Evolutionary conservation across 1,284 basidiomycete genomes (phyloP), one percentile per base, ranked within the genome.

Genomic region (Mycosarcoma maydis): DNA sequence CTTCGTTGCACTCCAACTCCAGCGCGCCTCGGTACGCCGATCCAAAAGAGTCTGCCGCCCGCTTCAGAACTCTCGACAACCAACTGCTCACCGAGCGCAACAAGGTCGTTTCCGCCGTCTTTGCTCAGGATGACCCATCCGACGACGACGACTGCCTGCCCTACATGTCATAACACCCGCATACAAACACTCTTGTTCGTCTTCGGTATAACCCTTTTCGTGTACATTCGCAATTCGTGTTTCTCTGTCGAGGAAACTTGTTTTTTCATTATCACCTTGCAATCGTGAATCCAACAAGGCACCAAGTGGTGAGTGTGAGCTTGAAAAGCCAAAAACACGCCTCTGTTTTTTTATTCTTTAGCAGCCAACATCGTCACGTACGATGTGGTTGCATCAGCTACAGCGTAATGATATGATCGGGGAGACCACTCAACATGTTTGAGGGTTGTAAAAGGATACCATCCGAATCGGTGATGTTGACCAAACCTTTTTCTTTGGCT

Each of bases 71-170:
- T n/a, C 19, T 70, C 19, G 60, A 70, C 17, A 33, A 45, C 7
- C 67, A 70, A 40, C 27, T 70, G 48, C 22, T 40, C 6, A 22
- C 52, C n/a, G 67, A 70, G 3, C 27, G 67, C 20, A 57, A 65
- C 10, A 64, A 52, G 24, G 60, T 70, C 26, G 48, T 49, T 13
- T 54, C 58, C 9, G 37, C 37, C 4, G 26, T 42, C 0, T 42
- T 37, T 20, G 19, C 17, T 8, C 36, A 52, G 17, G 40, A 53
- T 13, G 48, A 46, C 10, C 47, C 58, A 24, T 56, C 52, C 7
- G 65, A 68, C 27, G 65, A 61, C 24, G 60, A 60, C 2, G 56
- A 24, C 11, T 53, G 54, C 2, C 38, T 69, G 30, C 60, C 66
- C 8, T 69, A 69, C 52, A 69, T 69, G 66, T 69, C 7, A 29